Percentiles rank a stretch among this genome's conserved stretches.
Conservation (phyloP, 345 rosid species). For the Viola odorata region DNA sequence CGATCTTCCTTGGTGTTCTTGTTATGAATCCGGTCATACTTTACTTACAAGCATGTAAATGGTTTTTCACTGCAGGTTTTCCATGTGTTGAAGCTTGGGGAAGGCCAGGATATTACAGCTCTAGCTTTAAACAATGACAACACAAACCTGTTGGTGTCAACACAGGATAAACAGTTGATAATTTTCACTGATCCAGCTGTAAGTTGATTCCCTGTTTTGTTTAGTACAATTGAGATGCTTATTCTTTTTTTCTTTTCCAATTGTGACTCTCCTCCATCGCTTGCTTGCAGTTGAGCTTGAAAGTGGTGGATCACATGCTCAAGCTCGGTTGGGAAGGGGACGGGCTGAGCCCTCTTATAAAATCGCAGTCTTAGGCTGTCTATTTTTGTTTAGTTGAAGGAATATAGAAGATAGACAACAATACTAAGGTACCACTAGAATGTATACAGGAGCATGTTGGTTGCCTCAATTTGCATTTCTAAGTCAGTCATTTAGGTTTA, state of each 20-base stretch:
- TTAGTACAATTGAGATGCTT: constrained; percentile 9
- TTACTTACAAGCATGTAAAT: constrained; percentile 7
- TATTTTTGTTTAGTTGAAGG: constrained; percentile 13
- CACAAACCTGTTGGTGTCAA: constrained; percentile 88
- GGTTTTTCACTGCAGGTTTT: constrained; percentile 48
- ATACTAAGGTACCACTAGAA: constrained; percentile 6
- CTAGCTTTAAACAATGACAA: constrained; percentile 70
- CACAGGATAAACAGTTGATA: constrained; percentile 81
- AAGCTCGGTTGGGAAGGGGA: constrained; percentile 99
- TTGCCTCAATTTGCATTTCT: constrained; percentile 5
- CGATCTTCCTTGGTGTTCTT: background rate
- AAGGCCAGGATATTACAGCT: constrained; percentile 83
- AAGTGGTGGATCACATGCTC: constrained; percentile 89
- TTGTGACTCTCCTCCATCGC: background rate
- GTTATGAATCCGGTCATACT: background rate
- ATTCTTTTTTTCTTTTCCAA: background rate
- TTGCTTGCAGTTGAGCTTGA: constrained; percentile 72
- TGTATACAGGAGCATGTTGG: constrained; percentile 8
- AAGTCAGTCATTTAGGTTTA: background rate
- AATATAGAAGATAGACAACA: constrained; percentile 4
- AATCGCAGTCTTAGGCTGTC: constrained; percentile 27
- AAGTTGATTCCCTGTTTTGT: constrained; percentile 27
- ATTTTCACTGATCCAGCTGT: constrained; percentile 95
- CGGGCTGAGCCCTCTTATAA: constrained; percentile 57
- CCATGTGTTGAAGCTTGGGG: constrained; percentile 59